Percentiles rank a stretch among this genome's conserved stretches.
These are phyloP conservation scores for Phlyctochytrium arcticum DNA, from an alignment of 192 early-diverging fungal genomes.

Conservation along the genomic window DNA sequence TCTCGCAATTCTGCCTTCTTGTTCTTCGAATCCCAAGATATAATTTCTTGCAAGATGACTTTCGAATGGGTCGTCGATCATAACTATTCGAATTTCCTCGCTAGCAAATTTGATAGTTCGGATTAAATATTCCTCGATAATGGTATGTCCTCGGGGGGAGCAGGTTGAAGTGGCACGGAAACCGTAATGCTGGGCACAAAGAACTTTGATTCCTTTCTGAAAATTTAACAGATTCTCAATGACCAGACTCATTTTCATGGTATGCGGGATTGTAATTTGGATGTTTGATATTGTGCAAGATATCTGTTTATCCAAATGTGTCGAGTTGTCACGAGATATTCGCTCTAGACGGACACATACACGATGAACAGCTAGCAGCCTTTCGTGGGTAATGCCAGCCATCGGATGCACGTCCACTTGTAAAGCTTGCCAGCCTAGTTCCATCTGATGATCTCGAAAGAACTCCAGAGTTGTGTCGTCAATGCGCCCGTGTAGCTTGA, in stretches of 20 bases:
- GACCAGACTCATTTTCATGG: constrained; percentile 29
- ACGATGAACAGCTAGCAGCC: no score
- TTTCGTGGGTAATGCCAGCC: no score
- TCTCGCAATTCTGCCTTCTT: constrained; percentile 32
- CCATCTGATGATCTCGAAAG: background rate
- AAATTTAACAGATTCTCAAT: constrained; percentile 42
- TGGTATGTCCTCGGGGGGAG: constrained; percentile 2
- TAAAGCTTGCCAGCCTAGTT: background rate
- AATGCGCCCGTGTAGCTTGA: background rate
- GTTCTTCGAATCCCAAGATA: constrained; percentile 36
- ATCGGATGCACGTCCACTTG: no score
- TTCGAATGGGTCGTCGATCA: constrained; percentile 47
- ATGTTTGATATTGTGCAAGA: background rate
- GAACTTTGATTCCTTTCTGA: constrained; percentile 34
- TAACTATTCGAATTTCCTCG: constrained; percentile 20
- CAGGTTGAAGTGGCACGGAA: constrained; percentile 3
- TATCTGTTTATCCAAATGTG: background rate
- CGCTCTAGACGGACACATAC: no score
- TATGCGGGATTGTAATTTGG: constrained; percentile 20
- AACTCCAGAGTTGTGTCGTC: constrained; percentile 1
- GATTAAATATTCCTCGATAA: background rate
- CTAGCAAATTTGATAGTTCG: background rate
- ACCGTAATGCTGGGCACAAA: constrained; percentile 25
- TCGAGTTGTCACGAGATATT: background rate
- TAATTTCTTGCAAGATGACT: constrained; percentile 37